Conservation (phyloP, 176 grass and related monocot species). For the Oryza coarctata region DNA sequence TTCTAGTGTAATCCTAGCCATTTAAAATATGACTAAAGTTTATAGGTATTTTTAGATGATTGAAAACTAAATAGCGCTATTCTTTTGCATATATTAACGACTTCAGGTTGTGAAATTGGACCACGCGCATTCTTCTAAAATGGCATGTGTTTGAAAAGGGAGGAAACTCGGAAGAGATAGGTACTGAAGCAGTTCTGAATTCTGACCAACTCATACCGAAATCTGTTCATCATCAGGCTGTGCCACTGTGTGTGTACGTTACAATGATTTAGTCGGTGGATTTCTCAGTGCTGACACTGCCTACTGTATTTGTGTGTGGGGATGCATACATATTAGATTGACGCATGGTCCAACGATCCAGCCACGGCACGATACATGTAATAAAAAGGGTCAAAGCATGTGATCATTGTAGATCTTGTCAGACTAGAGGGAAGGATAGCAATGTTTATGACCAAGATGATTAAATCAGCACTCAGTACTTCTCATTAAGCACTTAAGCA, state of each 20-base stretch:
- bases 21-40: too few species aligned
- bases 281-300: background rate
- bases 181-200: background rate
- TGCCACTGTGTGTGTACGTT: background rate
- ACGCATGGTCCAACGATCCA: slow-evolving; percentile 1
- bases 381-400: slow-evolving; percentile 25
- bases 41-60: too few species aligned
- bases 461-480: background rate
- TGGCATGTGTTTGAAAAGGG: background rate
- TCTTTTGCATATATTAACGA: too few species aligned
- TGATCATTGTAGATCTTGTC: slow-evolving; percentile 31
- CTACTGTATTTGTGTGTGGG: background rate
- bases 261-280: slow-evolving; percentile 13
- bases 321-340: background rate
- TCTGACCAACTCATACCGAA: background rate
- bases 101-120: background rate
- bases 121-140: background rate
- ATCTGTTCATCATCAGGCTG: background rate
- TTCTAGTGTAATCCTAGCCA: too few species aligned
- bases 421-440: background rate
- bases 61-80: too few species aligned
- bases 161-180: background rate
- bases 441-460: background rate
- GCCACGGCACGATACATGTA: background rate
- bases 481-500: background rate